Percentiles rank a stretch among this genome's conserved stretches.
These are phyloP conservation scores for Kwoniella dendrophila DNA, from an alignment of 768 basidiomycete species.

Conservation along the genomic window DNA sequence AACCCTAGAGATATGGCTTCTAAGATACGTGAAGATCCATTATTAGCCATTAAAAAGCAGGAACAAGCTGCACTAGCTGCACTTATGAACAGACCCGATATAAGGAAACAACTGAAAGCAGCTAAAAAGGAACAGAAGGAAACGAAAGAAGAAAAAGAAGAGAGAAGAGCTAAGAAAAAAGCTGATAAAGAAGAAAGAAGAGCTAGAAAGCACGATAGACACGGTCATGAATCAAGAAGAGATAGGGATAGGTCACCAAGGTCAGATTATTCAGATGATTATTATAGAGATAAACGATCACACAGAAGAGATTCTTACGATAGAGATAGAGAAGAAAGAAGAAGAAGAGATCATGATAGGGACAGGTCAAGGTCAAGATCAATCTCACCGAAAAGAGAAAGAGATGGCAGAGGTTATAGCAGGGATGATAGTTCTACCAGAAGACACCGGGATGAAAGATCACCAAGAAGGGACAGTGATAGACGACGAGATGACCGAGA, in stretches of 20 bases:
- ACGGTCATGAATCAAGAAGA: too few species aligned
- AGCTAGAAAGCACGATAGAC: conserved; percentile 60
- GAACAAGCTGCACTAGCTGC: conserved; percentile 91
- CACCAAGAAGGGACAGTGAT: conserved; percentile 1
- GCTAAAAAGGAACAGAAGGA: conserved; percentile 35
- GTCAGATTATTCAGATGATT: conserved; percentile 38
- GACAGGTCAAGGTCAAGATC: conserved; percentile 37
- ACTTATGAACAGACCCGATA: conserved; percentile 58
- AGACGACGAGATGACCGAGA: conserved; percentile 20
- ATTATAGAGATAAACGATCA: conserved; percentile 15
- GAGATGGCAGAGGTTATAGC: conserved; percentile 18
- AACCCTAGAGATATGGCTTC: conserved; percentile 80
- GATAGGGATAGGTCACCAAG: conserved; percentile 37
- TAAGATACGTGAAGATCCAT: conserved; percentile 94
- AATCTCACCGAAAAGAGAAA: conserved; percentile 33
- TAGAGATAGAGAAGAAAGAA: conserved; percentile 15
- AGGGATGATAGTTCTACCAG: conserved; percentile 16
- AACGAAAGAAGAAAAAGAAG: conserved; percentile 38
- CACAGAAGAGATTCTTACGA: conserved; percentile 40
- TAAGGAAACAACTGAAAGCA: conserved; percentile 50
- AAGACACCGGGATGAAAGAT: conserved; percentile 20
- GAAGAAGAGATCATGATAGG: conserved; percentile 17
- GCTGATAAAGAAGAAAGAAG: conserved; percentile 63
- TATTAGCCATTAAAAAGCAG: conserved; percentile 97
- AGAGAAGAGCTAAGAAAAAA: conserved; percentile 36